A percentile compares a stretch with the other conserved stretches of the same genome.
Evolutionary conservation across 441 rosid species (phyloP).

Genomic region (Adansonia madagascariensis): DNA sequence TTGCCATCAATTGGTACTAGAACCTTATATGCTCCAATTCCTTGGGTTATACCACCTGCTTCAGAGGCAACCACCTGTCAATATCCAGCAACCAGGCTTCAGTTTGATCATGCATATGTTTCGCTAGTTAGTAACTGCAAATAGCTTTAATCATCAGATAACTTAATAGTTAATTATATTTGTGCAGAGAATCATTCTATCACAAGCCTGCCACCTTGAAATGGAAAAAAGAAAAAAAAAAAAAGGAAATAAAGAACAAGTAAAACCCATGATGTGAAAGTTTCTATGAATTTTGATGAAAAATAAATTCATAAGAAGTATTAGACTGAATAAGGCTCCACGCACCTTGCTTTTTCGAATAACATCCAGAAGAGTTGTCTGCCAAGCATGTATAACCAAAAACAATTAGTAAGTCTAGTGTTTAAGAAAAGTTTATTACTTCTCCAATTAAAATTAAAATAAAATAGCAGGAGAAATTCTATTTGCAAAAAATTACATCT

Average conservation of each 20-base stretch:
- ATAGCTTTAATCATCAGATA: conserved; percentile 21
- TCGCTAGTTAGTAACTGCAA: conserved; percentile 28
- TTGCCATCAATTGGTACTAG: conserved; percentile 82
- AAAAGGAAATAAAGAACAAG: conserved; percentile 5
- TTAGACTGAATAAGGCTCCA: conserved; percentile 28
- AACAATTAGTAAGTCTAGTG: not conserved
- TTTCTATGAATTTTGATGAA: conserved; percentile 2
- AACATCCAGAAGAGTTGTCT: conserved; percentile 80
- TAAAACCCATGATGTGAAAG: conserved; percentile 13
- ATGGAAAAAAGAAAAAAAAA: not conserved
- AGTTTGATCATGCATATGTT: conserved; percentile 22
- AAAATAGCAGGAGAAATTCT: conserved; percentile 5
- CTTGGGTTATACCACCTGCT: conserved; percentile 99
- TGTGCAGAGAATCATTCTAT: conserved; percentile 17
- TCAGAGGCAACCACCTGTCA: conserved; percentile 89
- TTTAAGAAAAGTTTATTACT: not conserved
- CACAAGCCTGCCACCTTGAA: not conserved
- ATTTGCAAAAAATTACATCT: conserved; percentile 17
- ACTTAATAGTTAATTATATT: conserved; percentile 4
- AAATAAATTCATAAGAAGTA: conserved; percentile 13
- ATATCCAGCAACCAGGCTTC: conserved; percentile 36
- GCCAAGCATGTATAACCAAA: conserved; percentile 43
- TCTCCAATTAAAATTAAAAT: conserved; percentile 21
- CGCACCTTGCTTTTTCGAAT: conserved; percentile 94
- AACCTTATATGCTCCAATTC: conserved; percentile 93